Conservation (phyloP, 176 grass and related monocot species). For the Rhipidocladum racemiflorum region DNA sequence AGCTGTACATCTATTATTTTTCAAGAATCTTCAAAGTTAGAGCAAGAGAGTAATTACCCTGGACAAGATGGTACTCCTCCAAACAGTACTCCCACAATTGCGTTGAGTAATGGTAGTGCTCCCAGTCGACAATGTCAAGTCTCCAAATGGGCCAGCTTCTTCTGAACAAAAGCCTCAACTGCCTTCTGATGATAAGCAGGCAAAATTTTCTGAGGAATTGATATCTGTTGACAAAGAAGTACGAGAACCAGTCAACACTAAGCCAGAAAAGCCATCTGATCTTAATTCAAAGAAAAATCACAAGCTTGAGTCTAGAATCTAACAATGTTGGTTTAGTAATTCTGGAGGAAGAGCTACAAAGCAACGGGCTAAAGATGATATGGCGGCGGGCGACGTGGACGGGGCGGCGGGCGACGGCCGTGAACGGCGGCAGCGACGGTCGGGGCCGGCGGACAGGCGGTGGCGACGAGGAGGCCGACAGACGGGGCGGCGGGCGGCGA, state of each 20-base stretch:
- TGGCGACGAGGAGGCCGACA: too few species aligned
- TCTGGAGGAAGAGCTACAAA: conserved; percentile 45
- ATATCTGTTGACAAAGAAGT: conserved; percentile 38
- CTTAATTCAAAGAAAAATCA: too few species aligned
- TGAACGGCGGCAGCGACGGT: too few species aligned
- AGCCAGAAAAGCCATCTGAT: conserved; percentile 30
- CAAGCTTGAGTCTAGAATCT: conserved; percentile 30
- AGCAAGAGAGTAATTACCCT: conserved; percentile 38
- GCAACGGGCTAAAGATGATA: conserved; percentile 24
- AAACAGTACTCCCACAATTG: conserved; percentile 19
- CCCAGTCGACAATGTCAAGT: too few species aligned
- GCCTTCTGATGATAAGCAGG: conserved; percentile 24
- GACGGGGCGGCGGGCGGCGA: too few species aligned
- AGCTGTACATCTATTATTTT: conserved; percentile 16
- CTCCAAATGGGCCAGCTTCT: conserved; percentile 48
- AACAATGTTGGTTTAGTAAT: conserved; percentile 41
- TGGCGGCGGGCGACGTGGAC: too few species aligned
- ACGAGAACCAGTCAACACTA: conserved; percentile 11
- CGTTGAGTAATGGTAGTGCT: conserved; percentile 39
- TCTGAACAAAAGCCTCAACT: conserved; percentile 59
- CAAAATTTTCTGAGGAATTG: conserved; percentile 37
- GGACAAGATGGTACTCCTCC: conserved; percentile 47
- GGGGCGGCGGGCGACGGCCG: too few species aligned
- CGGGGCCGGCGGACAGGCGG: too few species aligned
- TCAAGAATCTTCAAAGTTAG: conserved; percentile 43